Evolutionary conservation across 2,329 filamentous ascomycete genomes (phyloP), one percentile per base, ranked within the genome.

Genomic region (Cytospora piceicola): DNA sequence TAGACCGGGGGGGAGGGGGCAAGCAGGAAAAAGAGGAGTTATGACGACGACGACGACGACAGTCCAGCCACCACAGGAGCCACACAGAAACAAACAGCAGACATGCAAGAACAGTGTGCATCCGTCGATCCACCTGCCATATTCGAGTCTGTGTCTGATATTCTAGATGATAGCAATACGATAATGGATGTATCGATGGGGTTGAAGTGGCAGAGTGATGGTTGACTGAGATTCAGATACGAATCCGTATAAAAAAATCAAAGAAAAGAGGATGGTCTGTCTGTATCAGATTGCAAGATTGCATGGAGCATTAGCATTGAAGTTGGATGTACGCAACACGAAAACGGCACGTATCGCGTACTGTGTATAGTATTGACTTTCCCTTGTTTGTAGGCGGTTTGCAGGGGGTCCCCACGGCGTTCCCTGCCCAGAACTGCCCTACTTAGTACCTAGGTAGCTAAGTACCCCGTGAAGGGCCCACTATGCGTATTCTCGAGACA

Each of bases 11-110:
- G 29, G 22, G 61, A 52, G 7, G 53, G 22, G 34, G 49, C 61
- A 49, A 24, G 54, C 53, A 51, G 61, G 39, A 42, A 42, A 63
- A 63, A 63, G 57, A 53, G 53, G 61, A 63, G 61, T 29, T 30
- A 63, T 57, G 61, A 63, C 61, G 61, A 54, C 39, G 61, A 57
- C 61, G 36, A 51, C 39, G 61, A 22, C 61, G 46, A 49, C 46
- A 49, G n/a, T 22, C 46, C 46, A 49, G 46, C 46, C 46, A 49
- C 46, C 46, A 7, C 20, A 6, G n/a, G n/a, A 24, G 9, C 20
- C 46, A 49, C 5, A 49, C 46, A 49, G 46, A 24, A n/a, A 49
- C 2, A 49, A n/a, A 42, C 15, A n/a, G n/a, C 39, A 42, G 39
- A 20, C 39, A 42, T 2, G 12, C 34, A 36, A 15, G 11, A 6